Evolutionary conservation across 2,329 filamentous ascomycete species (phyloP).

Genomic region (Aspergillus sp.): DNA sequence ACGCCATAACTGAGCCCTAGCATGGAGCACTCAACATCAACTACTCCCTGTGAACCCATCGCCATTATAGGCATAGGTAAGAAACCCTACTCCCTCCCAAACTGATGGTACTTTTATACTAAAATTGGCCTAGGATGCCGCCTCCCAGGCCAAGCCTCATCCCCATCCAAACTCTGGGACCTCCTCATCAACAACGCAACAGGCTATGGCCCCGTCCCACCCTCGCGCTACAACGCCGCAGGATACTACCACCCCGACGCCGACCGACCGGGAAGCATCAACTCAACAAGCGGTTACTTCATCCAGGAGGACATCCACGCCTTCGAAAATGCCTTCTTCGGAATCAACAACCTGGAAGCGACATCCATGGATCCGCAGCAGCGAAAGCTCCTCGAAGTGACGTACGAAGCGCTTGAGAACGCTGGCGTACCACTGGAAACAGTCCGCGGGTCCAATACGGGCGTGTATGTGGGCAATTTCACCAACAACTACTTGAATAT

Average conservation of each 20-base stretch:
- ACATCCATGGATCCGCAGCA: conserved; percentile 23
- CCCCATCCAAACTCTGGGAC: conserved; percentile 12
- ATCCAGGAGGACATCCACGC: conserved; percentile 2
- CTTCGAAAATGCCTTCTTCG: conserved; percentile 15
- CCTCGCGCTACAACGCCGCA: background rate
- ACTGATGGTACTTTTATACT: no score
- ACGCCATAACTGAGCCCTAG: no score
- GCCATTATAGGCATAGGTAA: background rate
- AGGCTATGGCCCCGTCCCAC: background rate
- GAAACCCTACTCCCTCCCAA: no score
- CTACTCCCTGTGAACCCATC: background rate
- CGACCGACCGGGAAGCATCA: background rate
- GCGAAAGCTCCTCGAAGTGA: conserved; percentile 13
- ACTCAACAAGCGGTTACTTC: conserved; percentile 1
- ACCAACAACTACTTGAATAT: conserved; percentile 22
- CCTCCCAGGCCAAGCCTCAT: background rate
- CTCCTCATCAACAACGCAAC: background rate
- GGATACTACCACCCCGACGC: conserved; percentile 4
- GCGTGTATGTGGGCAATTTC: conserved; percentile 22
- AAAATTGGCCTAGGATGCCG: background rate
- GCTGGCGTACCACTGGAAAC: background rate
- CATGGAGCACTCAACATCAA: no score
- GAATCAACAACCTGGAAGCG: conserved; percentile 11
- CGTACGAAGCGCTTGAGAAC: conserved; percentile 12
- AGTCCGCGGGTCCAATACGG: conserved; percentile 2